Evolutionary conservation across 805 yeast species (phyloP), one percentile per base, ranked within the genome.

Genomic region (Phaffomyces thermotolerans): DNA sequence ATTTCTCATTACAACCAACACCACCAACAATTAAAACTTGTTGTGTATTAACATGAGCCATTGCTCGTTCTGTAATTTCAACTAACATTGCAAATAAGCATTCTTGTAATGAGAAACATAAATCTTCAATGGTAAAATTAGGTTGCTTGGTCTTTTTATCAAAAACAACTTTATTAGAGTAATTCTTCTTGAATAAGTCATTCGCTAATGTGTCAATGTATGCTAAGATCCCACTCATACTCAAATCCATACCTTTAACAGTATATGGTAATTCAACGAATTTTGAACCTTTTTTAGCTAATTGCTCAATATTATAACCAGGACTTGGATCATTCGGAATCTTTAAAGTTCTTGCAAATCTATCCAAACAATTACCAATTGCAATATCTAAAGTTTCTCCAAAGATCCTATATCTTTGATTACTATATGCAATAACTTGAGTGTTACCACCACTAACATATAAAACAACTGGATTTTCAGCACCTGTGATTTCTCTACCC

Each of bases 351-450:
- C 99, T 72, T 0, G 99, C 99, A 73, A 93, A 93, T 52, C 99
- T 65, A 60, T 93, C 99, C 40, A 93, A 67, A 65, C 99, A 93
- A 63, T 93, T 93, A 1, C 99, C 99, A 45, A 93, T 88, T 18
- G 99, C 99, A 32, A 93, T 93, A 59, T 93, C 99, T 45, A 93
- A 68, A 1, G 99, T 93, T 62, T 93, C 99, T n/a, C 99, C 99
- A 63, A 93, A 93, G n/a, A 93, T 93, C 52, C 99, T 75, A 65
- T 93, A 93, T 53, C 95, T 64, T 58, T 91, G 96, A 53, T 84
- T 84, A 4, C 96, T 85, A 62, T 93, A 93, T 2, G 99, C 99
- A 61, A 93, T 93, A 18, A 93, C 95, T 62, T 93, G 99, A 2
- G 99, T 93, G 63, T 93, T 93, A 41, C 99, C 99, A 14, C 99